Evolutionary conservation across 2,329 filamentous ascomycete genomes (phyloP), one percentile per base, ranked within the genome.

Genomic region (Cadophora luteo-olivacea): DNA sequence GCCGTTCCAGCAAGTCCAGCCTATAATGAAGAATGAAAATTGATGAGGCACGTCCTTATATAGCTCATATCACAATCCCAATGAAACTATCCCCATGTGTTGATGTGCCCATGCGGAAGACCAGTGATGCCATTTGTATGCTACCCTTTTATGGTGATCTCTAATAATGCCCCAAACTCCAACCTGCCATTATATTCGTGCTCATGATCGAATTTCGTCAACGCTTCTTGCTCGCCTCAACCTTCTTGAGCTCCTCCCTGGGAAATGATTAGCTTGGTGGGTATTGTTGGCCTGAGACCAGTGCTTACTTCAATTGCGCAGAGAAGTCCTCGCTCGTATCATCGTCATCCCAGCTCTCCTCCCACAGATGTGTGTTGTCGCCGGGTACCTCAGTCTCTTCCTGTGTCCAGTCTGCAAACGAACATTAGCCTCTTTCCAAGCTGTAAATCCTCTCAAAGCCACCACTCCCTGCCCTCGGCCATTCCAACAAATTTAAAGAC

Each of bases 341-440:
- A 80, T 98, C 95, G 78, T 99, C 96, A 79, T 99, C 96, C 96
- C 96, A 99, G 85, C 94, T 97, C 86, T 99, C 96, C 82, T 99
- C 96, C 96, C 96, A 99, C 65, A 99, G 85, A 83, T 98, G 94
- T 80, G 90, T 88, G 77, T 90, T 90, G 75, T 84, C 88, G 70
- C 85, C 89, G 85, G 91, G 92, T 66, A 90, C 91, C 79, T 97
- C 93, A 70, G 93, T 93, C 78, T 97, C 94, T 78, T 97, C 93
- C 80, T 94, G 90, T 64, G 90, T 86, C 96, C 96, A 99, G 82
- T 98, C 96, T 97, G 75, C 33, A 68, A n/a, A 29, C 29, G 32
- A 64, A n/a, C 8, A 52, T 69, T 52, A 68, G 64, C 61, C 25
- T 64, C 62, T 38, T 32, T 52, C 45, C 4, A 25, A 22, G 12